Evolutionary conservation across 805 yeast genomes (phyloP).

Genomic region (Saturnispora dispora): DNA sequence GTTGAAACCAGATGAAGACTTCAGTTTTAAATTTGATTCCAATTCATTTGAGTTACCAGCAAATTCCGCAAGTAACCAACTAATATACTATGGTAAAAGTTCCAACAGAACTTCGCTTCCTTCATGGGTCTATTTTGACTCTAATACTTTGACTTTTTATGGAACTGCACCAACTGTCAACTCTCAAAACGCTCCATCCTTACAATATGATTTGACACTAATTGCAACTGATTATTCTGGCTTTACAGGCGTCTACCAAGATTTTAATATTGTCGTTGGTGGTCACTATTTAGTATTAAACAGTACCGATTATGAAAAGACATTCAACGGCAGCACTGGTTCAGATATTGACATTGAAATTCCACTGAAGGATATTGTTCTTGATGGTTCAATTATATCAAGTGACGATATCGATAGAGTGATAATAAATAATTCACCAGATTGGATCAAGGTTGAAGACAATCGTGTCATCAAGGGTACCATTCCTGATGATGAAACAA

Average conservation of each 20-base stretch:
- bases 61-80: constrained; percentile 39
- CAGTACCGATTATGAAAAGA: constrained; percentile 32
- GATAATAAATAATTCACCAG: constrained; percentile 44
- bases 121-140: constrained; percentile 73
- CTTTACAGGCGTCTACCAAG: constrained; percentile 58
- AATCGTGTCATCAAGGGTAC: constrained; percentile 40
- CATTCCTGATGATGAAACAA: constrained; percentile 41
- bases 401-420: constrained; percentile 47
- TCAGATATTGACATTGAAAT: constrained; percentile 43
- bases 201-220: constrained; percentile 55
- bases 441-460: constrained; percentile 41
- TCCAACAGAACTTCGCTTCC: constrained; percentile 82
- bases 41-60: constrained; percentile 44
- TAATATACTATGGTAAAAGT: constrained; percentile 75
- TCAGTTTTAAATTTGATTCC: constrained; percentile 54
- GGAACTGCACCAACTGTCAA: constrained; percentile 87
- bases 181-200: constrained; percentile 83
- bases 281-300: constrained; percentile 76
- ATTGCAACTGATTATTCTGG: constrained; percentile 76
- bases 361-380: constrained; percentile 53
- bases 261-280: constrained; percentile 72
- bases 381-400: constrained; percentile 50
- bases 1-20: constrained; percentile 57
- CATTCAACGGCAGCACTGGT: constrained; percentile 58
- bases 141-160: constrained; percentile 51